Percentiles rank a stretch among this genome's conserved stretches.
Evolutionary conservation across 1,284 basidiomycete species (phyloP).

Genomic region (Clitocybe nebularis): DNA sequence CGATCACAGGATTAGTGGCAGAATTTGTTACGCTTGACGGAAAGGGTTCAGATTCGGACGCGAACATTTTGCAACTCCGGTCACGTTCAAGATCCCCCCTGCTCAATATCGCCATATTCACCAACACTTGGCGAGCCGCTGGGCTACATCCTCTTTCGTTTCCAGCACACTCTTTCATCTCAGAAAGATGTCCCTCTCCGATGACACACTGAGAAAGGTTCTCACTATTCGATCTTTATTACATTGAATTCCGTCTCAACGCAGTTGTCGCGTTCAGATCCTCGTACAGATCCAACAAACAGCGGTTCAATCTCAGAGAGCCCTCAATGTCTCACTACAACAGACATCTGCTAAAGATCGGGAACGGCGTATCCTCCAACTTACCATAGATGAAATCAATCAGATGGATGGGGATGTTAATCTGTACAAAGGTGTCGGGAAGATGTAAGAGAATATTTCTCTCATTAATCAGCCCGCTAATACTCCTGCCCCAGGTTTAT

Average conservation of each 20-base stretch:
- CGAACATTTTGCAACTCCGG: constrained; percentile 32
- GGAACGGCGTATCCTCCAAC: constrained; percentile 81
- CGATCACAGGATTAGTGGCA: constrained; percentile 5
- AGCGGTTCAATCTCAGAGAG: constrained; percentile 76
- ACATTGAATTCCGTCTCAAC: constrained; percentile 15
- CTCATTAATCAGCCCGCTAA: constrained; percentile 2
- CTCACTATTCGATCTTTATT: constrained; percentile 12
- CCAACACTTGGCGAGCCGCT: background rate
- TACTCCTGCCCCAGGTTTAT: constrained; percentile 64
- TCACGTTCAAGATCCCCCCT: constrained; percentile 16
- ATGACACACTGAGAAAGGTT: constrained; percentile 86
- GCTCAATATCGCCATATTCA: constrained; percentile 2
- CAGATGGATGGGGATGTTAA: constrained; percentile 65
- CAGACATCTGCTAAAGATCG: constrained; percentile 79
- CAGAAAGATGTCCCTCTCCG: constrained; percentile 68
- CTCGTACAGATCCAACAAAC: constrained; percentile 86
- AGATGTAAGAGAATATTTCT: constrained; percentile 59
- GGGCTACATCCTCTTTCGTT: constrained; percentile 3
- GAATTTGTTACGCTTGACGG: too few relatives aligned
- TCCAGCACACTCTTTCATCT: background rate
- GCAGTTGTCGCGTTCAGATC: constrained; percentile 52
- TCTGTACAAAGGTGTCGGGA: constrained; percentile 88
- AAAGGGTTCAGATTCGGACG: constrained; percentile 15
- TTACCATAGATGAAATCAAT: constrained; percentile 77
- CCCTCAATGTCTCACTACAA: constrained; percentile 67